Evolutionary conservation across 257 asterid species (phyloP).

Genomic region (Solanum neorickii): DNA sequence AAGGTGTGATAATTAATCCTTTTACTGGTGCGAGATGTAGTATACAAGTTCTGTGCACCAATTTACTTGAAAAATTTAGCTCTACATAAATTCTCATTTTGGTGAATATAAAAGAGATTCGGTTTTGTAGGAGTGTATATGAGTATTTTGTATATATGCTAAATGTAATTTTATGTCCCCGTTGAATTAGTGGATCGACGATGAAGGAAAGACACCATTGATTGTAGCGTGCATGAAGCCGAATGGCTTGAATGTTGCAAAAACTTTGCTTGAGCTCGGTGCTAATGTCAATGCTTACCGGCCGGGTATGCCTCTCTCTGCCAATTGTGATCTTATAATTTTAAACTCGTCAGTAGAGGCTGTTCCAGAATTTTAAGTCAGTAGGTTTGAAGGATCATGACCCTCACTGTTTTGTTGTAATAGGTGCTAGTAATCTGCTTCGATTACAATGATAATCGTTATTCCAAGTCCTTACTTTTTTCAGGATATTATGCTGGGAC

Average conservation of each 20-base stretch:
- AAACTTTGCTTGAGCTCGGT: slow-evolving; percentile 72
- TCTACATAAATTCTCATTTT: background rate
- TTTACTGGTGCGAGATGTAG: background rate
- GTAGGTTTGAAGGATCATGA: background rate
- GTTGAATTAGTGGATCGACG: slow-evolving; percentile 63
- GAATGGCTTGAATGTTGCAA: slow-evolving; percentile 51
- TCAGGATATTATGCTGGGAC: slow-evolving; percentile 85
- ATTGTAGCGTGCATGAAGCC: slow-evolving; percentile 67
- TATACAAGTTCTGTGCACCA: background rate
- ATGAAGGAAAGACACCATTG: slow-evolving; percentile 76
- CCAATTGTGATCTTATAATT: background rate
- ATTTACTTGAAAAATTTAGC: background rate
- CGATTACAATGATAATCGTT: background rate
- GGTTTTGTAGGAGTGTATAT: background rate
- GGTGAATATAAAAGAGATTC: background rate
- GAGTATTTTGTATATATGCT: background rate
- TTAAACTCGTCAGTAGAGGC: background rate
- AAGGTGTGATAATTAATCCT: background rate
- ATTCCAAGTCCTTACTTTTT: background rate
- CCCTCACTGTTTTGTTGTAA: background rate
- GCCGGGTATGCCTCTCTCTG: slow-evolving; percentile 39
- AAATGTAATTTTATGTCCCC: background rate
- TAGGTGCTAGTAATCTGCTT: background rate
- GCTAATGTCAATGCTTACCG: slow-evolving; percentile 77
- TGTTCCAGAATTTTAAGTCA: background rate